Conservation (phyloP, 495 filamentous ascomycete species). For the Podospora pseudocomata region DNA sequence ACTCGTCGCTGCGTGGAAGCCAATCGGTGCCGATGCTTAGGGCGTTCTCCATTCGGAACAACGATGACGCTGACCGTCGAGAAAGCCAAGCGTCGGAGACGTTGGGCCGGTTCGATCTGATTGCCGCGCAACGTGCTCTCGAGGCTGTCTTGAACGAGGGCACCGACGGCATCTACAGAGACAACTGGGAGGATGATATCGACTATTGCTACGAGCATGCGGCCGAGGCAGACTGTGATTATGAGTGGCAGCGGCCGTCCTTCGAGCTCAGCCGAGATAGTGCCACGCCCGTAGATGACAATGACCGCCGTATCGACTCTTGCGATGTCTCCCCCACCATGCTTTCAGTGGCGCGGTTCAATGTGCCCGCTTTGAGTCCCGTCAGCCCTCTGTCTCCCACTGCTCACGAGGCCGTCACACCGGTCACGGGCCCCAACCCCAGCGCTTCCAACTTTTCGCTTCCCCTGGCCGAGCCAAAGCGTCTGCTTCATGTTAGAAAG, state of each 20-base stretch:
- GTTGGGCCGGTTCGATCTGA: slow-evolving; percentile 37
- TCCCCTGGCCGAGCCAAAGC: slow-evolving; percentile 34
- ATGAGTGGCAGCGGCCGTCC: slow-evolving; percentile 70
- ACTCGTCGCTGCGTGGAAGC: slow-evolving; percentile 45
- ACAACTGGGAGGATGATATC: slow-evolving; percentile 89
- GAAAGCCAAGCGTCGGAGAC: slow-evolving; percentile 47
- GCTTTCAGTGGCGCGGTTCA: slow-evolving; percentile 40
- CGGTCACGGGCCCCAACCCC: slow-evolving; percentile 30
- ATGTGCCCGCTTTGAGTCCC: slow-evolving; percentile 47
- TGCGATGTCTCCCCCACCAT: slow-evolving; percentile 34
- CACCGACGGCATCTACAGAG: slow-evolving; percentile 41
- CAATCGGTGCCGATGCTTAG: slow-evolving; percentile 47
- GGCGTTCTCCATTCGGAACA: slow-evolving; percentile 31
- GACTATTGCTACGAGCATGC: slow-evolving; percentile 92
- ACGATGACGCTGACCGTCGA: slow-evolving; percentile 29
- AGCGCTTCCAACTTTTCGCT: slow-evolving; percentile 44
- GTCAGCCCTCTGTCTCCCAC: slow-evolving; percentile 41
- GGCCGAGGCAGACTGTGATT: slow-evolving; percentile 85
- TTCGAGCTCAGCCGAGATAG: slow-evolving; percentile 39
- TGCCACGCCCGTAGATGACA: slow-evolving; percentile 26
- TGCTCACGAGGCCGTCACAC: slow-evolving; percentile 40
- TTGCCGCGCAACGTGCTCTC: slow-evolving; percentile 34
- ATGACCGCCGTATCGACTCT: slow-evolving; percentile 23
- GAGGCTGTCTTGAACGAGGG: slow-evolving; percentile 30
- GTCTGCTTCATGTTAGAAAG: slow-evolving; percentile 32